Evolutionary conservation across 139 green algal species (phyloP).

Genomic region (Astrephomene gubernaculifera): DNA sequence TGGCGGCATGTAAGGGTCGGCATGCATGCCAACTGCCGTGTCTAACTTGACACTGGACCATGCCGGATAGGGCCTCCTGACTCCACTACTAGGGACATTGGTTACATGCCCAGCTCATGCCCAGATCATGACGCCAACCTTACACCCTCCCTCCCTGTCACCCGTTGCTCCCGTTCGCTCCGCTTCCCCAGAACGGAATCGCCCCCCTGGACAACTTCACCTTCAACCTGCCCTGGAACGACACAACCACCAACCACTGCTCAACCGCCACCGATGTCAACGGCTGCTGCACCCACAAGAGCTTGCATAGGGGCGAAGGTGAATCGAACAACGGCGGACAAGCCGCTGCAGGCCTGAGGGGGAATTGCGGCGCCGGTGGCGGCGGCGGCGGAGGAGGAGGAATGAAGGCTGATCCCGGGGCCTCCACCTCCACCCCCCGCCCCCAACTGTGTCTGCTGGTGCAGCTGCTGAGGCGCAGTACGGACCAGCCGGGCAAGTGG

Average conservation of each 20-base stretch:
- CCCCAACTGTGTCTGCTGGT: slow-evolving; percentile 19
- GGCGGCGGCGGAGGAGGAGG: no score
- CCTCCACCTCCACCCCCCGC: neutral
- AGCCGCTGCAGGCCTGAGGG: neutral
- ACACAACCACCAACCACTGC: neutral
- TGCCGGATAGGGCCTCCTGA: neutral
- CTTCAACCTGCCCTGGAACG: neutral
- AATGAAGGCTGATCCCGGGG: neutral
- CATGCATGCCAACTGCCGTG: neutral
- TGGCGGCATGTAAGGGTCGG: neutral
- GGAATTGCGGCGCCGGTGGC: neutral
- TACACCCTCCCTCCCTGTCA: neutral
- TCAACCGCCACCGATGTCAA: neutral
- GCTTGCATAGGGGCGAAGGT: neutral
- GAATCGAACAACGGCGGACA: neutral
- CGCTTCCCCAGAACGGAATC: slow-evolving; percentile 12
- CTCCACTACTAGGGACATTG: neutral
- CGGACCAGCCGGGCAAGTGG: neutral
- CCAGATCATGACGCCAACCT: neutral
- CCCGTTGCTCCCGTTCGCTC: neutral
- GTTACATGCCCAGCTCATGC: neutral
- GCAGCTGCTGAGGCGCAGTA: slow-evolving; percentile 15
- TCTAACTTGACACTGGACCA: neutral
- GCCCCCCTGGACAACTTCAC: slow-evolving; percentile 31
- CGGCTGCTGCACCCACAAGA: neutral